Evolutionary conservation across 768 basidiomycete genomes (phyloP).

Genomic region (Suillus ampliporus): DNA sequence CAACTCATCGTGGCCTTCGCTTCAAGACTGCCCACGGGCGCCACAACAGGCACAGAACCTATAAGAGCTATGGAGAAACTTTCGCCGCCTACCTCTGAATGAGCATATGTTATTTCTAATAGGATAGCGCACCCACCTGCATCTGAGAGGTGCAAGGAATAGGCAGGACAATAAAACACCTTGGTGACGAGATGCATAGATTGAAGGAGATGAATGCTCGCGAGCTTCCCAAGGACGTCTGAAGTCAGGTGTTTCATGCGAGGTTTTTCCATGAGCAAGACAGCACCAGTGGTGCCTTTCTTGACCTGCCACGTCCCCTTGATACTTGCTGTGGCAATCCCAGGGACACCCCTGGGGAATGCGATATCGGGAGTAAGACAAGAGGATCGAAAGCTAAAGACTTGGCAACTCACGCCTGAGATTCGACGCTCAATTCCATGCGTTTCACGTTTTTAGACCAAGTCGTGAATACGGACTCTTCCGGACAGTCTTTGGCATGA

Average conservation of each 20-base stretch:
- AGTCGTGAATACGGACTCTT: slow-evolving; percentile 16
- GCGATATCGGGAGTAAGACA: no score
- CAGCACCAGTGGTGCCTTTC: slow-evolving; percentile 21
- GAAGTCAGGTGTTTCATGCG: slow-evolving; percentile 4
- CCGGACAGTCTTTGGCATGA: slow-evolving; percentile 8
- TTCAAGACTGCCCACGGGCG: no score
- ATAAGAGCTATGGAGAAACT: no score
- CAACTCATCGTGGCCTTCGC: no score
- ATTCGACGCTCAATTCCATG: slow-evolving; percentile 12
- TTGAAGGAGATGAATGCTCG: slow-evolving; percentile 15
- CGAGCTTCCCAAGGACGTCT: slow-evolving; percentile 20
- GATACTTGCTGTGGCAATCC: slow-evolving; percentile 28
- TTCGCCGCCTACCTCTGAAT: no score
- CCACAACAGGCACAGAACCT: no score
- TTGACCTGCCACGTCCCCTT: slow-evolving; percentile 31
- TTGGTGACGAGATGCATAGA: slow-evolving; percentile 26
- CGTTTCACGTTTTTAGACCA: slow-evolving; percentile 13
- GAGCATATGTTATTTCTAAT: no score
- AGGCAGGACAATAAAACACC: slow-evolving; percentile 23
- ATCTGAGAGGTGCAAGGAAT: slow-evolving; percentile 17
- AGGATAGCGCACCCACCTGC: not conserved
- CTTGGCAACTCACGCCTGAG: slow-evolving; percentile 14
- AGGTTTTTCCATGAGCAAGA: slow-evolving; percentile 27
- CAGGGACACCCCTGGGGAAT: slow-evolving; percentile 4
- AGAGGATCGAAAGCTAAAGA: not conserved